Evolutionary conservation across 164 flowering plant species (phyloP).

Genomic region (Chloranthus sessilifolius): DNA sequence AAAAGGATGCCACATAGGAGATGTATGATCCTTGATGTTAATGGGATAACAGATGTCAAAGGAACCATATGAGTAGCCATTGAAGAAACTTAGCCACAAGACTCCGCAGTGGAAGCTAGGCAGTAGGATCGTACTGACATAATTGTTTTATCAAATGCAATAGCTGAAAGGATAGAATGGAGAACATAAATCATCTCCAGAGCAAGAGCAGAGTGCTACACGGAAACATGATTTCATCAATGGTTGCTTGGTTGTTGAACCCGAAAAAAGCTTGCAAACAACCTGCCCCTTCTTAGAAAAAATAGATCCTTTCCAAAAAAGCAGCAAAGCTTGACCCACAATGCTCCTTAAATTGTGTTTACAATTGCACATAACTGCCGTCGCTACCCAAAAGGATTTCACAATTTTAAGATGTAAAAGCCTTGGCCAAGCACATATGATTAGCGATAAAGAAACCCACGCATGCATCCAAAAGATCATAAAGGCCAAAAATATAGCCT

Average conservation of each 20-base stretch:
- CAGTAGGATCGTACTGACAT: too few relatives aligned
- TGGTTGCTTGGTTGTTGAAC: conserved; percentile 6
- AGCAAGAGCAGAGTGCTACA: conserved; percentile 6
- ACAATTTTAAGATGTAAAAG: conserved; percentile 22
- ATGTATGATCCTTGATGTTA: neutral
- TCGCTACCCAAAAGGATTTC: conserved; percentile 25
- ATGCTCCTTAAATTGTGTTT: neutral
- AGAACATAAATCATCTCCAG: conserved; percentile 2
- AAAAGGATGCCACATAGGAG: neutral
- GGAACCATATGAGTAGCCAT: neutral
- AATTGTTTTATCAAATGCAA: conserved; percentile 7
- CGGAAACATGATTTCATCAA: too few relatives aligned
- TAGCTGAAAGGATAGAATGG: conserved; percentile 4
- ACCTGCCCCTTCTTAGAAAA: conserved; percentile 13
- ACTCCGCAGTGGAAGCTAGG: conserved; percentile 1
- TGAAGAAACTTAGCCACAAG: conserved; percentile 5
- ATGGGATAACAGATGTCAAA: neutral
- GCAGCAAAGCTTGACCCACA: conserved; percentile 12
- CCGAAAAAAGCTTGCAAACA: conserved; percentile 7
- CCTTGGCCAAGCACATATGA: conserved; percentile 16
- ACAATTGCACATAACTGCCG: conserved; percentile 5
- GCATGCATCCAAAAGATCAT: conserved; percentile 42
- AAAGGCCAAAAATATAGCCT: conserved; percentile 44
- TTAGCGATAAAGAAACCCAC: conserved; percentile 47
- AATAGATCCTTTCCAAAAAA: conserved; percentile 11